Conservation (phyloP, 192 early-diverging fungal genomes). For the Dissophora globulifera region DNA sequence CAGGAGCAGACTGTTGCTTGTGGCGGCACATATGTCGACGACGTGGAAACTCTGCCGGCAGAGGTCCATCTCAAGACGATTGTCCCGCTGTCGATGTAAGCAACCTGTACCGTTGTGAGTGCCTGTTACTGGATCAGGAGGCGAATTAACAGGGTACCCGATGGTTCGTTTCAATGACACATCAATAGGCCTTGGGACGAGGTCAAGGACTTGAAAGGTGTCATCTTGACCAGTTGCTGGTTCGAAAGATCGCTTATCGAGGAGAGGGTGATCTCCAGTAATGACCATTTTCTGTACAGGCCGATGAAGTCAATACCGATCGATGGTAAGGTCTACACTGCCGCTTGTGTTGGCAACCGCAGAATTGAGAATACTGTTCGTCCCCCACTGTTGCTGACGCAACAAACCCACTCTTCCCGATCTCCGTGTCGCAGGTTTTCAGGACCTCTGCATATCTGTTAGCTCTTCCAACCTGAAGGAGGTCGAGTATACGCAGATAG, state of each 20-base stretch:
- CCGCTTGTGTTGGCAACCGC: too few relatives aligned
- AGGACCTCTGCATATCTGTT: slow-evolving; percentile 8
- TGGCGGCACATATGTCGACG: slow-evolving; percentile 28
- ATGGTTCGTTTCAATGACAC: not conserved
- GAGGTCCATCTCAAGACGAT: slow-evolving; percentile 21
- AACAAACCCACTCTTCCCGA: too few relatives aligned
- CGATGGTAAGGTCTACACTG: too few relatives aligned
- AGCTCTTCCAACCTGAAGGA: slow-evolving; percentile 9
- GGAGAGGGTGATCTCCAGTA: slow-evolving; percentile 14
- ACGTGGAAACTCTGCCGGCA: slow-evolving; percentile 2
- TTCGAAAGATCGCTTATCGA: slow-evolving; percentile 30
- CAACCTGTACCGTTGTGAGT: not conserved
- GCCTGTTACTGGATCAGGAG: too few relatives aligned
- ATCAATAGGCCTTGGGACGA: slow-evolving; percentile 10
- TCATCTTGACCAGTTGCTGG: slow-evolving; percentile 36
- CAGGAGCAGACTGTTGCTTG: slow-evolving; percentile 7
- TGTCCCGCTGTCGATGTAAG: slow-evolving; percentile 35
- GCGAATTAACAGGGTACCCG: not conserved
- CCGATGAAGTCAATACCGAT: slow-evolving; percentile 24
- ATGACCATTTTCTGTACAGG: slow-evolving; percentile 26
- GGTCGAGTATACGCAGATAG: slow-evolving; percentile 16
- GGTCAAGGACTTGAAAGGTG: not conserved
- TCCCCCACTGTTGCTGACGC: not conserved
- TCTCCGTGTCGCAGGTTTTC: slow-evolving; percentile 16
- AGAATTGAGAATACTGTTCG: too few relatives aligned